Conservation (phyloP, 352 stramenopile species). For the Thalassiosira delicatula region DNA sequence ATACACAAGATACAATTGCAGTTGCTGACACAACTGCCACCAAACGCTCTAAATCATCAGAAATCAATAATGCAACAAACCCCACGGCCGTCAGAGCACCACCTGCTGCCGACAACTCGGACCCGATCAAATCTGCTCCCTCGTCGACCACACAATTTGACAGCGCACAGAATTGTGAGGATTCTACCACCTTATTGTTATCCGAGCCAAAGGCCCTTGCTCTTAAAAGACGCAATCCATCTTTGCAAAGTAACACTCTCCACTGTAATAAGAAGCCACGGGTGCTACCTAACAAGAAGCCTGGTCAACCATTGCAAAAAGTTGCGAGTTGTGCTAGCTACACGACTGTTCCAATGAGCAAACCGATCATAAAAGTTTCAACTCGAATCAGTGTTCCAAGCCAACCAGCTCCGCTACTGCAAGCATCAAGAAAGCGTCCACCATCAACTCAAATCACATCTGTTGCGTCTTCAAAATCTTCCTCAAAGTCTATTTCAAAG, state of each 20-base stretch:
- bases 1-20: too few relatives aligned
- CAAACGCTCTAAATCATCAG: too few relatives aligned
- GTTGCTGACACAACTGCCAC: too few relatives aligned
- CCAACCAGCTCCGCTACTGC: neutral
- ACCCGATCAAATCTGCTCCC: neutral
- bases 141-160: neutral
- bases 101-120: too few relatives aligned
- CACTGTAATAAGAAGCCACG: neutral
- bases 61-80: too few relatives aligned
- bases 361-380: too few relatives aligned
- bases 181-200: neutral
- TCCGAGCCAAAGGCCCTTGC: neutral
- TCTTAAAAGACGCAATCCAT: neutral
- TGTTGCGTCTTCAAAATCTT: constrained; percentile 16
- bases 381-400: neutral
- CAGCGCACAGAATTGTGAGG: neutral
- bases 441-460: constrained; percentile 9
- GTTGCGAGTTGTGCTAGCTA: too few relatives aligned
- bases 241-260: neutral
- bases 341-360: too few relatives aligned
- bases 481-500: neutral
- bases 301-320: neutral
- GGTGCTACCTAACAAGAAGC: neutral
- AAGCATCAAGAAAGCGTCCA: constrained; percentile 18
- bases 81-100: too few relatives aligned